Percentiles rank a stretch among this genome's conserved stretches.
Conservation (phyloP, 331 rosid genomes). For the Acacia concinna region DNA sequence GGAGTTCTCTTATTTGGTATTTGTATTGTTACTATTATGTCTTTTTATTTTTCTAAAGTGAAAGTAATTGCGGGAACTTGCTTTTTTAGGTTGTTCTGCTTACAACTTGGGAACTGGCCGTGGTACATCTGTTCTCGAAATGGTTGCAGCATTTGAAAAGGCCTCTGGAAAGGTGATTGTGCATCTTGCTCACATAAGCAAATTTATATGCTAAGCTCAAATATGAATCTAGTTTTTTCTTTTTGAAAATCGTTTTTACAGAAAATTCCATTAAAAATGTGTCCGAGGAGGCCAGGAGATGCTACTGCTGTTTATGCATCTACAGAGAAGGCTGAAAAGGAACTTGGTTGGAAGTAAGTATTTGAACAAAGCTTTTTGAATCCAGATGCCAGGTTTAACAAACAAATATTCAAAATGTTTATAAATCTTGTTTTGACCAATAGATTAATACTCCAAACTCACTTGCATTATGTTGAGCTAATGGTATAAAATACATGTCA, state of each 20-base stretch:
- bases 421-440: not conserved
- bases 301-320: constrained; percentile 71
- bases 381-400: not conserved
- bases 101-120: constrained; percentile 68
- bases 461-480: not conserved
- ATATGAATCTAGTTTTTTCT: constrained; percentile 11
- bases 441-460: not conserved
- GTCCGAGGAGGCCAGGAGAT: constrained; percentile 68
- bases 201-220: not conserved
- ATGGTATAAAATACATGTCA: not conserved
- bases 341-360: constrained; percentile 71
- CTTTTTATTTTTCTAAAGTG: too few relatives aligned
- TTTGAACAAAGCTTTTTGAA: not conserved
- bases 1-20: not conserved
- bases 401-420: not conserved
- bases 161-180: constrained; percentile 61
- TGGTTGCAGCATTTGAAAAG: constrained; percentile 65
- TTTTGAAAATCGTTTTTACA: too few relatives aligned
- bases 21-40: not conserved
- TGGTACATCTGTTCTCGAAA: constrained; percentile 69
- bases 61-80: not conserved
- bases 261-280: constrained; percentile 58
- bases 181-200: not conserved
- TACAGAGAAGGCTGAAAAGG: constrained; percentile 59
- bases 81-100: constrained; percentile 53